These are phyloP conservation scores for Rhododendron mucronatum DNA, from an alignment of 148 eudicot genomes.

Conservation along the genomic window DNA sequence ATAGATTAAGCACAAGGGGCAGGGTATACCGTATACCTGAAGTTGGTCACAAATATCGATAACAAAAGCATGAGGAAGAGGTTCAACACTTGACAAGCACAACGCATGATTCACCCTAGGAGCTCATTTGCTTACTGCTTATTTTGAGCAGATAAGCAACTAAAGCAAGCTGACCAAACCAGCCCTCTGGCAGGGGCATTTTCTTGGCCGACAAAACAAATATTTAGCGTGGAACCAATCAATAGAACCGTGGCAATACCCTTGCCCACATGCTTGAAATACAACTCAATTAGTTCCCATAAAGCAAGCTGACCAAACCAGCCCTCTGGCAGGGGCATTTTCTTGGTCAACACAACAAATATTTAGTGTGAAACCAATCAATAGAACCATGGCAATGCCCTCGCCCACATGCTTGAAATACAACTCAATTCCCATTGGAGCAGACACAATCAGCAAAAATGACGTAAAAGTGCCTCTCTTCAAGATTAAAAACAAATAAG, in stretches of 20 bases:
- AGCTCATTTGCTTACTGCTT: neutral
- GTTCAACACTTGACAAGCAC: neutral
- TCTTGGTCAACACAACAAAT: neutral
- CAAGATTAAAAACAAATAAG: neutral
- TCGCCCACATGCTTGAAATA: conserved; percentile 1
- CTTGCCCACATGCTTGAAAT: neutral
- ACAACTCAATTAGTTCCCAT: neutral
- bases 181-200: neutral
- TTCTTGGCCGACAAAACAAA: neutral
- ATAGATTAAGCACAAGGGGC: too few species aligned
- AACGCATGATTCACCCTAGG: neutral
- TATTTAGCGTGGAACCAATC: neutral
- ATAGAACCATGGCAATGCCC: neutral
- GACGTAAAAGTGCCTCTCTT: neutral
- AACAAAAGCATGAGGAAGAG: too few species aligned
- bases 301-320: too few species aligned
- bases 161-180: neutral
- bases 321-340: too few species aligned
- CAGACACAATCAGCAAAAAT: conserved; percentile 3
- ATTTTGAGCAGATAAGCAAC: neutral
- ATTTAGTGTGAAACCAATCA: neutral
- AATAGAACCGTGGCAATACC: neutral
- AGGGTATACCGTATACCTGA: too few species aligned
- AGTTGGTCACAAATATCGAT: too few species aligned
- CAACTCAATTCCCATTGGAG: neutral